These are phyloP conservation scores for Ophiostoma pallidulum DNA, from an alignment of 2,329 filamentous ascomycete species.

Conservation along the genomic window DNA sequence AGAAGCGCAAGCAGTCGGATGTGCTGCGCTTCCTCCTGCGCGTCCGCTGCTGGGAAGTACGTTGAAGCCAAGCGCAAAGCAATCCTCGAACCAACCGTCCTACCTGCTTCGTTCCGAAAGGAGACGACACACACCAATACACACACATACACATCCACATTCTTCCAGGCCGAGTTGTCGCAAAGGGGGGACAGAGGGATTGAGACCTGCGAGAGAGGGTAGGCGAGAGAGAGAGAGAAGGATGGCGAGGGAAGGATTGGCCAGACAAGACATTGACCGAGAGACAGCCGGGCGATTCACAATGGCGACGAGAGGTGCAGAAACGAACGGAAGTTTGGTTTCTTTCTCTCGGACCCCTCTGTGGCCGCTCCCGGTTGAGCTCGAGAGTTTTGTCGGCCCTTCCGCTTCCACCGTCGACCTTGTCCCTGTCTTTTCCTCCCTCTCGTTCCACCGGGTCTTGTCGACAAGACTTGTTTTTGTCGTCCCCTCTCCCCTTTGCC, in stretches of 20 bases:
- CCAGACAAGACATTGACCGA: not conserved
- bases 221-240: not conserved
- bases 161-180: slow-evolving; percentile 10
- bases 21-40: slow-evolving; percentile 99
- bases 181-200: not conserved
- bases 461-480: slow-evolving; percentile 1
- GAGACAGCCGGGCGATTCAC: not conserved
- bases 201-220: not conserved
- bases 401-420: too few species aligned
- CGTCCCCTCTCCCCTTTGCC: slow-evolving; percentile 1
- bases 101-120: not conserved
- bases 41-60: slow-evolving; percentile 99
- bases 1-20: slow-evolving; percentile 99
- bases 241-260: too few species aligned
- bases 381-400: too few species aligned
- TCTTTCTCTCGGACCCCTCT: too few species aligned
- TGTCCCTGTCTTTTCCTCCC: not conserved
- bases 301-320: not conserved
- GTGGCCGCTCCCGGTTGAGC: too few species aligned
- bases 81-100: slow-evolving; percentile 4
- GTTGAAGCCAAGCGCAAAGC: slow-evolving; percentile 34
- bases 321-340: too few species aligned
- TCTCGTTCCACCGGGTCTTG: not conserved
- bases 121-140: not conserved
- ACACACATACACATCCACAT: not conserved